These are phyloP conservation scores for Blastocystis sp. DNA, from an alignment of 352 stramenopile genomes.

Conservation along the genomic window DNA sequence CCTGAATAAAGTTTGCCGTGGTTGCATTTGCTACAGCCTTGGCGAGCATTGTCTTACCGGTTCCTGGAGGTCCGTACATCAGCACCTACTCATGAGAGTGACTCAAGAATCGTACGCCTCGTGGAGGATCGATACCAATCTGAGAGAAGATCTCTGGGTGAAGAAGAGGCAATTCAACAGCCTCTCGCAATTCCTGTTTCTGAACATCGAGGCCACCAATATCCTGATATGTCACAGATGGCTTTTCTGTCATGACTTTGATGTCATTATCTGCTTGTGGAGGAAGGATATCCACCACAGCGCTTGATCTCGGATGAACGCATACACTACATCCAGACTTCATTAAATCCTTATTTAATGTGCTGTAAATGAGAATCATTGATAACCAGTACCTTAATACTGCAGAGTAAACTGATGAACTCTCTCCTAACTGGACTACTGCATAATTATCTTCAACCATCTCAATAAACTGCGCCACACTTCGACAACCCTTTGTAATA, in stretches of 20 bases:
- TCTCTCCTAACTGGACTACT: constrained; percentile 84
- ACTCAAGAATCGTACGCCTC: constrained; percentile 76
- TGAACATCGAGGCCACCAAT: constrained; percentile 99
- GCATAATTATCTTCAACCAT: constrained; percentile 99
- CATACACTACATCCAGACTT: constrained; percentile 97
- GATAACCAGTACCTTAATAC: constrained; percentile 67
- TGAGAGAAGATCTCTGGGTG: constrained; percentile 99
- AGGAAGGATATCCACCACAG: constrained; percentile 94
- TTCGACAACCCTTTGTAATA: constrained; percentile 97
- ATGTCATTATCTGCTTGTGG: constrained; percentile 97
- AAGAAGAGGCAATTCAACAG: constrained; percentile 95
- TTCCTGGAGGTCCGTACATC: constrained; percentile 67
- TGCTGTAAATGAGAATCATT: constrained; percentile 68
- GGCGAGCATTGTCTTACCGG: constrained; percentile 97
- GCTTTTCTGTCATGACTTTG: constrained; percentile 95
- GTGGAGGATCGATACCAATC: constrained; percentile 97
- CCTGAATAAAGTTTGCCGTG: constrained; percentile 93
- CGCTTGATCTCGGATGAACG: constrained; percentile 93
- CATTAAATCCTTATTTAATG: constrained; percentile 91
- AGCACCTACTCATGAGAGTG: constrained; percentile 59
- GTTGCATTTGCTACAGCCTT: constrained; percentile 98
- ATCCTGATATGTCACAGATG: constrained; percentile 88
- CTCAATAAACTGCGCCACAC: constrained; percentile 99
- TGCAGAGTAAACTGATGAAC: constrained; percentile 85
- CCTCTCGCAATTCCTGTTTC: constrained; percentile 94